phyloP scores from a whole-genome alignment of 768 basidiomycete species.

The Mycena vitilis region DNA sequence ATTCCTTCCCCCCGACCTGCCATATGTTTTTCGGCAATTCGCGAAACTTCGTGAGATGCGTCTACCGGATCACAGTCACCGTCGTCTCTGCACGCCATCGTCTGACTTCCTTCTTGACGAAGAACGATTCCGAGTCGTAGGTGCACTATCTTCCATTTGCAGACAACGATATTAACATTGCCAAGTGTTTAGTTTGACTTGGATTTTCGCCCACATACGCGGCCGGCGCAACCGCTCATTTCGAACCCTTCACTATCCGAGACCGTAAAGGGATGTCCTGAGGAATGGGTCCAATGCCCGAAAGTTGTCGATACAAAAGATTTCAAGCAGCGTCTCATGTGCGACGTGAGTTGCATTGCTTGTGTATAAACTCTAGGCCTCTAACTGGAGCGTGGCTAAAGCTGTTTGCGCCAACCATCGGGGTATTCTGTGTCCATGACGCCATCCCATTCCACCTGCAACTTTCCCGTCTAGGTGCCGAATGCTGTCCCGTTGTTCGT shows the following conservation, averaged over 20 bases:
- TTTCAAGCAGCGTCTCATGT: not conserved
- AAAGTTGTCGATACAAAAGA: not conserved
- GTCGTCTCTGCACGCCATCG: constrained; percentile 18
- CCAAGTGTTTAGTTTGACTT: constrained; percentile 12
- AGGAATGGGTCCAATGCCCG: constrained; percentile 21
- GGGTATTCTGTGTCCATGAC: constrained; percentile 10
- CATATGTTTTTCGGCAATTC: not conserved
- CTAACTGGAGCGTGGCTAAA: not conserved
- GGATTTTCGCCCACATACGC: constrained; percentile 3
- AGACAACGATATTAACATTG: not conserved
- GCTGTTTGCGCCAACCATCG: constrained; percentile 19
- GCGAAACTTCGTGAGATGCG: constrained; percentile 7
- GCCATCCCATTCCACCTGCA: constrained; percentile 23
- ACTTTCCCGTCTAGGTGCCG: not conserved
- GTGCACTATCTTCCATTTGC: not conserved
- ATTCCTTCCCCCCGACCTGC: constrained; percentile 18
- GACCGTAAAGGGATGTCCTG: constrained; percentile 21
- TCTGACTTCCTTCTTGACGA: constrained; percentile 18
- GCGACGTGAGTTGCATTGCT: constrained; percentile 25
- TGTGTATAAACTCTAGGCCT: too few species aligned
- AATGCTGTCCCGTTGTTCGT: not conserved
- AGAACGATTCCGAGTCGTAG: constrained; percentile 5
- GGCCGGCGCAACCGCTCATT: constrained; percentile 17
- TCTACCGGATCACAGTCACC: constrained; percentile 20
- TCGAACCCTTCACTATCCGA: constrained; percentile 13